Percentiles rank a stretch among this genome's conserved stretches.
Conservation (phyloP, 192 early-diverging fungal species). For the Backusella morwellensis region DNA sequence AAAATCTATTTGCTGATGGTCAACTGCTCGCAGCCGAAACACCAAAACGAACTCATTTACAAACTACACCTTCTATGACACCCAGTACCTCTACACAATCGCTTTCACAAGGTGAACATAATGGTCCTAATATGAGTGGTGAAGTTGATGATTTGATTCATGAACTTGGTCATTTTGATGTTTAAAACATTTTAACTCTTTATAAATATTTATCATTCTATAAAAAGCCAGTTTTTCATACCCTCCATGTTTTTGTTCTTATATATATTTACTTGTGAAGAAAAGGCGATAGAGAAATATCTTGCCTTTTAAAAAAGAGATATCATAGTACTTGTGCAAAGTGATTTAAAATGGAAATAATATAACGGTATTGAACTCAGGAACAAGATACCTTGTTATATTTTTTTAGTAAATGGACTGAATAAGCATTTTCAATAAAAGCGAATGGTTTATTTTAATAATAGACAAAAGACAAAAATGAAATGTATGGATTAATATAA, state of each 20-base stretch:
- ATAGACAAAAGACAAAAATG: not conserved
- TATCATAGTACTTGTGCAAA: too few relatives aligned
- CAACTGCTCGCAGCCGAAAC: constrained; percentile 41
- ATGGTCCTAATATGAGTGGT: constrained; percentile 37
- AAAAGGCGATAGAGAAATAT: too few relatives aligned
- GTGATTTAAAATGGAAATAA: too few relatives aligned
- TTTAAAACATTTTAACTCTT: not conserved
- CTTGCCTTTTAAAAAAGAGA: too few relatives aligned
- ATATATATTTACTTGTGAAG: too few relatives aligned
- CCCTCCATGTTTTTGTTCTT: not conserved
- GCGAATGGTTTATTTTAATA: not conserved
- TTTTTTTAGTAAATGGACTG: too few relatives aligned
- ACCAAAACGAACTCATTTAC: not conserved
- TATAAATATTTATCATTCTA: not conserved
- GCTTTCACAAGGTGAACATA: constrained; percentile 19
- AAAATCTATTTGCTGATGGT: constrained; percentile 52
- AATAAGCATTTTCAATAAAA: too few relatives aligned
- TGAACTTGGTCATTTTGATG: constrained; percentile 22
- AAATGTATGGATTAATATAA: not conserved
- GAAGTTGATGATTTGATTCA: constrained; percentile 42
- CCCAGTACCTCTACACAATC: not conserved
- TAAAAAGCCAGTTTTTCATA: not conserved
- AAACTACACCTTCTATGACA: not conserved
- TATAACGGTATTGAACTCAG: too few relatives aligned
- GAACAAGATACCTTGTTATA: too few relatives aligned